These are phyloP conservation scores for Yamadazyma triangularis DNA, from an alignment of 1,139 yeast species.

Conservation along the genomic window DNA sequence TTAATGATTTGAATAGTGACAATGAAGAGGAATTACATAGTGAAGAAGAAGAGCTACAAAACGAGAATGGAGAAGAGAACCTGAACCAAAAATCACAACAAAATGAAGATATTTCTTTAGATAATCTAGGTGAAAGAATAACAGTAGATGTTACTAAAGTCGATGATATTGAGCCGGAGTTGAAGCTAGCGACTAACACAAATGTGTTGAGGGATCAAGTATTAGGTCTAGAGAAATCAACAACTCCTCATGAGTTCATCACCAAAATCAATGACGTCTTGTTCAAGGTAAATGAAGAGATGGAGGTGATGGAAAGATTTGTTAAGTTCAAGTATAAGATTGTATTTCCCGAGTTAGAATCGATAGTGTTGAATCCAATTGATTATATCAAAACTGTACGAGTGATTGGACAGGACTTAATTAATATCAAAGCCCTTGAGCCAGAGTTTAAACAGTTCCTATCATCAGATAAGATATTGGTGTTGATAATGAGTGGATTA, in stretches of 20 bases:
- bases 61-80: too few relatives aligned
- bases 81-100: too few relatives aligned
- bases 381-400: slow-evolving; percentile 58
- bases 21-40: too few relatives aligned
- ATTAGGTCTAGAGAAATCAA: too few relatives aligned
- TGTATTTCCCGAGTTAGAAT: slow-evolving; percentile 69
- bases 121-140: too few relatives aligned
- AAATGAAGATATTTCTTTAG: too few relatives aligned
- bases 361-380: slow-evolving; percentile 57
- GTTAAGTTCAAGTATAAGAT: slow-evolving; percentile 51
- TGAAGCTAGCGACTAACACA: too few relatives aligned
- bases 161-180: slow-evolving; percentile 2
- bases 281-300: slow-evolving; percentile 54
- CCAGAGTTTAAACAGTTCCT: slow-evolving; percentile 39
- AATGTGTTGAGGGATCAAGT: too few relatives aligned
- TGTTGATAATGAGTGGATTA: slow-evolving; percentile 70
- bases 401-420: slow-evolving; percentile 49
- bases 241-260: background rate
- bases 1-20: slow-evolving; percentile 34
- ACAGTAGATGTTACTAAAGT: slow-evolving; percentile 3
- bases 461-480: slow-evolving; percentile 62
- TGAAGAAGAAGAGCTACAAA: slow-evolving; percentile 2
- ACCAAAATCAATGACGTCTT: slow-evolving; percentile 48
- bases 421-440: slow-evolving; percentile 29
- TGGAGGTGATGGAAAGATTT: slow-evolving; percentile 44